These are phyloP conservation scores for Phytopythium chamaehyphon DNA, from an alignment of 352 stramenopile genomes.

Conservation along the genomic window DNA sequence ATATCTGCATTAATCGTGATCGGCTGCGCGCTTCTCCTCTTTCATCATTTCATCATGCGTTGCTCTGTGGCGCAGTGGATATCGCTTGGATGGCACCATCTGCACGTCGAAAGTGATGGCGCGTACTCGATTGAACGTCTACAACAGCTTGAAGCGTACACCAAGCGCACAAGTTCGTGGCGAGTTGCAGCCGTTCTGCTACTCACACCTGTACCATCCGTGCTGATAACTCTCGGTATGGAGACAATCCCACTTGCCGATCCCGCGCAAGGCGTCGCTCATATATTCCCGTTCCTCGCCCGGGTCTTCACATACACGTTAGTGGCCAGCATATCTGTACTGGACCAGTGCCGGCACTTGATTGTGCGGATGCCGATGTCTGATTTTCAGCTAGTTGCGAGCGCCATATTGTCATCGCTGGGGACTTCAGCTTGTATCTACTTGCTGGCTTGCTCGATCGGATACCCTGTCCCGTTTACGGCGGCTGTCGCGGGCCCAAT, in stretches of 20 bases:
- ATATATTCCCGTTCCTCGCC: conserved; percentile 14
- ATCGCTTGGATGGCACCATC: conserved; percentile 1
- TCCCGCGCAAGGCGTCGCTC: conserved; percentile 4
- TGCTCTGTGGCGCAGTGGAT: too few relatives aligned
- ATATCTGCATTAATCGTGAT: neutral
- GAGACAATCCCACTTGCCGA: conserved; percentile 20
- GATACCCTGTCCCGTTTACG: too few relatives aligned
- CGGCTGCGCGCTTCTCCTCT: neutral
- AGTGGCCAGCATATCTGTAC: conserved; percentile 9
- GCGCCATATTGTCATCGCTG: too few relatives aligned
- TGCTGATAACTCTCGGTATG: conserved; percentile 7
- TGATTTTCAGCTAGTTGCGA: neutral
- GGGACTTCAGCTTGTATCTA: too few relatives aligned
- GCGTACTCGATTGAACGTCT: conserved; percentile 18
- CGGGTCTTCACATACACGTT: conserved; percentile 13
- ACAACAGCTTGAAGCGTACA: conserved; percentile 11
- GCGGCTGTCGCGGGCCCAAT: too few relatives aligned
- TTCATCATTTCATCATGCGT: too few relatives aligned
- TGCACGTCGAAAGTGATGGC: conserved; percentile 23
- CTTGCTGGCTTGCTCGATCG: too few relatives aligned
- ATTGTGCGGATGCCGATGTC: conserved; percentile 8
- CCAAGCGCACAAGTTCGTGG: neutral
- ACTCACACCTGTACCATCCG: conserved; percentile 14
- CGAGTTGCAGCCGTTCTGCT: conserved; percentile 1
- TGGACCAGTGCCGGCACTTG: conserved; percentile 20